A percentile compares a stretch with the other conserved stretches of the same genome.
These are phyloP conservation scores for Gaillardinia entomophila DNA, from an alignment of 805 yeast species.

Conservation along the genomic window DNA sequence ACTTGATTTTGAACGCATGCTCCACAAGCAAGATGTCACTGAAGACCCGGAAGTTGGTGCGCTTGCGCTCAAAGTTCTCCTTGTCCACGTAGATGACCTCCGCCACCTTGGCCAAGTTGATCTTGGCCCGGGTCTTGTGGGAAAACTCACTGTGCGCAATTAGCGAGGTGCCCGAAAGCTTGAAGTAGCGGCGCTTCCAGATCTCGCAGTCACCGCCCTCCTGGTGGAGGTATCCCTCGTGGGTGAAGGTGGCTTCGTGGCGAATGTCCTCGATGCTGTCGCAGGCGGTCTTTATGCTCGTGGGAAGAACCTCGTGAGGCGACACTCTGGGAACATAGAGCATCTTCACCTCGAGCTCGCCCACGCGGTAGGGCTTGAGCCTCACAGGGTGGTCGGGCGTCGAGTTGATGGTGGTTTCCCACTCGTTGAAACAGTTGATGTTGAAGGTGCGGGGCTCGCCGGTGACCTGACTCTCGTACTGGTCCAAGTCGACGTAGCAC, in stretches of 20 bases:
- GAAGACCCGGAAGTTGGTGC: constrained; percentile 47
- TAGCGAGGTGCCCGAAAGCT: constrained; percentile 63
- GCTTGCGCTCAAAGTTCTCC: constrained; percentile 19
- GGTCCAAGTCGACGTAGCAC: constrained; percentile 58
- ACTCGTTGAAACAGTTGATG: constrained; percentile 71
- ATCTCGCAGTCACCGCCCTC: constrained; percentile 85
- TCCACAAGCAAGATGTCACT: constrained; percentile 67
- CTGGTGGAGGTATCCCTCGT: constrained; percentile 75
- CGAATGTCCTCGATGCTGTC: constrained; percentile 28
- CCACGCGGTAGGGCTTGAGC: constrained; percentile 53
- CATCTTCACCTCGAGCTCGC: constrained; percentile 63
- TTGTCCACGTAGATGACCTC: constrained; percentile 43
- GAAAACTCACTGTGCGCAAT: constrained; percentile 71
- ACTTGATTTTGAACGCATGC: constrained; percentile 69
- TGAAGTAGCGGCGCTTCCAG: constrained; percentile 72
- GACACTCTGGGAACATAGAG: constrained; percentile 62
- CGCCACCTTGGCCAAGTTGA: constrained; percentile 66
- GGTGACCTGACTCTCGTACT: constrained; percentile 49
- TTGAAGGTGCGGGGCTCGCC: constrained; percentile 48
- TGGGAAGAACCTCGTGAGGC: constrained; percentile 59
- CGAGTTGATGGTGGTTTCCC: constrained; percentile 46
- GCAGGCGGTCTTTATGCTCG: constrained; percentile 49
- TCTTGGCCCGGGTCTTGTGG: constrained; percentile 65
- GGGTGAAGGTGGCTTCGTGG: constrained; percentile 16
- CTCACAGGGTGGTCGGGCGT: constrained; percentile 19